phyloP scores from a whole-genome alignment of 495 filamentous ascomycete genomes.

The Annulohypoxylon moriforme region DNA sequence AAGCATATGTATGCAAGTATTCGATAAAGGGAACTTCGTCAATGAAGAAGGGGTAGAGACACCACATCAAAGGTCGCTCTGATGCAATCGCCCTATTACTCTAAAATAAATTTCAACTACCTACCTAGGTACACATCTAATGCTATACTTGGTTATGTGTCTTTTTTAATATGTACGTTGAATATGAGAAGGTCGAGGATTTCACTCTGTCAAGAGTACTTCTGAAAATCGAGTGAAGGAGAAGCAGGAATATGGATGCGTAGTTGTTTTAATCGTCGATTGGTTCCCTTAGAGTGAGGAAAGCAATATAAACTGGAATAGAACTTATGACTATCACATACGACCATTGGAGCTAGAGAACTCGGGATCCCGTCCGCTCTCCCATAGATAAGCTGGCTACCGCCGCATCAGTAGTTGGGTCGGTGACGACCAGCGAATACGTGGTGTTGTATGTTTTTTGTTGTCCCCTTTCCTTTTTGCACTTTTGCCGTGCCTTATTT shows the following conservation, averaged over 20 bases:
- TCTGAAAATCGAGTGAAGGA: no score
- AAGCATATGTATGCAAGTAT: neutral
- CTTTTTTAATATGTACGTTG: no score
- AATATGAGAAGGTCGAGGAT: no score
- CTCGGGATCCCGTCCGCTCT: constrained; percentile 65
- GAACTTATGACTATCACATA: constrained; percentile 42
- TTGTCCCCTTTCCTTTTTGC: constrained; percentile 21
- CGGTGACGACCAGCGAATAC: constrained; percentile 63
- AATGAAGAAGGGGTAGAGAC: no score
- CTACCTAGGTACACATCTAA: no score
- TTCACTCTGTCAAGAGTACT: no score
- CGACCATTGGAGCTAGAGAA: constrained; percentile 59
- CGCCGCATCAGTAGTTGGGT: constrained; percentile 60
- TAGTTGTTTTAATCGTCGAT: neutral
- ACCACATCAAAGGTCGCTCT: no score
- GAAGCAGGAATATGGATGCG: no score
- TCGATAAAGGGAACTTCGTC: neutral
- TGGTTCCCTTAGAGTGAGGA: neutral
- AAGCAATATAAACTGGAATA: neutral
- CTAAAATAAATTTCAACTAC: no score
- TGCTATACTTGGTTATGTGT: no score
- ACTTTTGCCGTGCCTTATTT: no score
- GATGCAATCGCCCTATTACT: no score
- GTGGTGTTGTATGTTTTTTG: constrained; percentile 59
- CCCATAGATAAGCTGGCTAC: constrained; percentile 56